Evolutionary conservation across 1,284 basidiomycete genomes (phyloP), one percentile per base, ranked within the genome.

Genomic region (Papiliotrema terrestris): DNA sequence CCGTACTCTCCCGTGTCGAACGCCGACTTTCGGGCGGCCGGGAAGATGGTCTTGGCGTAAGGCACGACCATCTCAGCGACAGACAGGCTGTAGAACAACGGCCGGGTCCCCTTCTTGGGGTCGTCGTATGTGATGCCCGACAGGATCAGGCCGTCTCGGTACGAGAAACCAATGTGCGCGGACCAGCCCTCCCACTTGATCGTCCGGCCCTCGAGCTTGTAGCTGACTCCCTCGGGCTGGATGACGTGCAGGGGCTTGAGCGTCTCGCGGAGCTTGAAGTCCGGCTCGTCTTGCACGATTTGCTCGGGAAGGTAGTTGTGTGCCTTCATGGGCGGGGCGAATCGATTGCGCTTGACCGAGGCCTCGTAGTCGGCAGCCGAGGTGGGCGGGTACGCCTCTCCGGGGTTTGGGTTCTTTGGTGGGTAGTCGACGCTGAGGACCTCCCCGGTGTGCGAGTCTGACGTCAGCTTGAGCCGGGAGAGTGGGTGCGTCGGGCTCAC

Each of bases 221-320:
- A 95, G 63, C 86, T 89, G 20, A 95, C 91, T 45, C 93, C 92
- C 60, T 96, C 88, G 2, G 93, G 93, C 75, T 96, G 93, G 1
- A 88, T 73, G 62, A 96, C 80, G 67, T 91, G 87, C 43, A 96
- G 78, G 3, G 92, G 91, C 76, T 92, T 95, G 60, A 95, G 58
- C 57, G 88, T 88, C 35, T 83, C 82, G 15, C 91, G 82, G 39
- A 67, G 55, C 63, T 84, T 84, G 76, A 83, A 88, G 9, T 80
- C 78, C 26, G 69, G 61, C 80, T 80, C 58, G 48, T 76, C 71
- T 36, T 63, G 45, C 17, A 59, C 63, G 49, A 74, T 64, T 47
- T 76, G 65, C 49, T 79, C 76, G n/a, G 78, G 76, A 17, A 79
- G 69, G 64, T 78, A 78, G 63, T 78, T 76, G 62, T 71, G 67